Base-by-base conservation (phyloP, 805 yeast species). In the Lachancea sp. region DNA sequence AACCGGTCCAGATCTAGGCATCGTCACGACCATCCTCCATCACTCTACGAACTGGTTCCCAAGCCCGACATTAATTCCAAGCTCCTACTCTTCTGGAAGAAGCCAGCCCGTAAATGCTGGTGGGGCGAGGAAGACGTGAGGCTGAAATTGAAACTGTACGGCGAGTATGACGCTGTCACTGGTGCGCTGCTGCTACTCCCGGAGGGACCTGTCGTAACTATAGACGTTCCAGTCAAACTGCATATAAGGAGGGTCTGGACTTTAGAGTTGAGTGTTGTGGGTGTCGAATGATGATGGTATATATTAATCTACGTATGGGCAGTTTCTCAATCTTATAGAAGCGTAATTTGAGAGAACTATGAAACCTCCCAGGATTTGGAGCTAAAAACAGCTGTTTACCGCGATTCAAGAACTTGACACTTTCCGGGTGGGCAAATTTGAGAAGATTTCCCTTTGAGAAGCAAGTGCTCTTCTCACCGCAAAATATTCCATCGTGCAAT, bases 51-150 rank as follows among this genome's bases (percentile, higher is more conserved):
- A 22, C 48, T 57, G 35, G 62, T 57, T 18, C 58, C 61, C n/a
- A 56, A 52, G 28, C 63, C 64, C 18, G 58, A 60, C 32, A 50
- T 67, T 54, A 48, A 77, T 70, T 56, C 62, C 50, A 92, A 92
- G 61, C 71, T 92, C 38, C 69, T 92, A 26, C 66, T 92, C 38
- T 92, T 92, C 58, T 92, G 98, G 97, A 75, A 95, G 47, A 92
- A 92, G 58, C 98, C 98, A 1, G 98, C 98, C 2, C 75, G 97
- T 56, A 92, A 92, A 59, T 92, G 98, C 66, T 92, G 98, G 98
- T 92, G 98, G 98, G 73, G 85, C 5, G 77, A 78, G 57, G 75
- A 77, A 32, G 68, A 63, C 21, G 62, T 76, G 16, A 78, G 76
- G 33, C 65, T 65, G 43, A 64, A 55, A 16, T 59, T 68, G 13